Evolutionary conservation across 1,139 yeast species (phyloP).

Genomic region (Hansenula anomala): DNA sequence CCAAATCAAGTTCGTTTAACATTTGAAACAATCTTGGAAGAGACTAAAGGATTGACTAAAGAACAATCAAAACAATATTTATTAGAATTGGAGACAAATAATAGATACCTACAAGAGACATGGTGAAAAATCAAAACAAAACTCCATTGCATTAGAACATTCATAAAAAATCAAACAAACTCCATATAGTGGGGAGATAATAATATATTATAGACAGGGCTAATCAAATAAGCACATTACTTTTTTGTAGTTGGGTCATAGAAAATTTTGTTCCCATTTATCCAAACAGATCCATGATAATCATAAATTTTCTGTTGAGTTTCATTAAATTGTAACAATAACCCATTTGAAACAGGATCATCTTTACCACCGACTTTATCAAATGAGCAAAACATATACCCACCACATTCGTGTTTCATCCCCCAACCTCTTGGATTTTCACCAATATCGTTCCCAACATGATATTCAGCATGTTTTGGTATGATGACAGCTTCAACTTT

Average conservation of each 20-base stretch:
- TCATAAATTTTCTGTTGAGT: slow-evolving; percentile 5
- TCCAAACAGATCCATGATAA: slow-evolving; percentile 14
- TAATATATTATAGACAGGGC: too few relatives aligned
- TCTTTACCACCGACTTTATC: slow-evolving; percentile 34
- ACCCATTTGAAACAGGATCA: slow-evolving; percentile 11
- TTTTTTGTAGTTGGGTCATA: neutral
- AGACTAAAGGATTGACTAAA: slow-evolving; percentile 26
- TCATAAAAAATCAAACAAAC: too few relatives aligned
- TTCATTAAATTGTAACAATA: slow-evolving; percentile 12
- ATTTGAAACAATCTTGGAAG: slow-evolving; percentile 22
- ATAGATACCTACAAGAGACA: slow-evolving; percentile 83
- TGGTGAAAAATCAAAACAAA: slow-evolving; percentile 46
- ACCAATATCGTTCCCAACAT: slow-evolving; percentile 30
- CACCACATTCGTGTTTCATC: slow-evolving; percentile 42
- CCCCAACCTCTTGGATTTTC: slow-evolving; percentile 57
- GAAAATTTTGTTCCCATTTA: slow-evolving; percentile 1
- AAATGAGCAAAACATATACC: slow-evolving; percentile 55
- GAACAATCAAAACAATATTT: slow-evolving; percentile 49
- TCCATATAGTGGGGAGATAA: too few relatives aligned
- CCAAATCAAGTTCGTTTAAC: slow-evolving; percentile 87
- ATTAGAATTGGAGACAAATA: slow-evolving; percentile 54
- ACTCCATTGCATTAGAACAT: neutral
- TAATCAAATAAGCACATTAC: neutral
- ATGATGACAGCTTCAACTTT: slow-evolving; percentile 43
- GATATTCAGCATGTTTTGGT: slow-evolving; percentile 46